Evolutionary conservation across 148 eudicot species (phyloP), one percentile per base, ranked within the genome.

Genomic region (Dysphania ambrosioides): DNA sequence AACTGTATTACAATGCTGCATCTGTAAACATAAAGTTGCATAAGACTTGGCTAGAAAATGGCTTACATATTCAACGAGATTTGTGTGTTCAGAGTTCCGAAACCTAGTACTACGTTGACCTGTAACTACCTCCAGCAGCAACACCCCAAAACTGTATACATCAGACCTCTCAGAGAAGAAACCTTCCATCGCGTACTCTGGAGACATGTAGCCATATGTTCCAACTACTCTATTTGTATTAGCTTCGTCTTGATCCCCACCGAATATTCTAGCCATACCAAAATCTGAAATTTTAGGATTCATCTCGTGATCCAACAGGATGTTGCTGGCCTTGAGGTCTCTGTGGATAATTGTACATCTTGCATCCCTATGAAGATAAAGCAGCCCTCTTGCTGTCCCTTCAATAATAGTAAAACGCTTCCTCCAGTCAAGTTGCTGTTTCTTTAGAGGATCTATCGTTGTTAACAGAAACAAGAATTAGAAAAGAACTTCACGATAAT

Each of bases 141-240:
- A 72, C 24, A 91, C 83, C 0, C 97, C 97, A 30, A 89, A 91
- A 79, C 97, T 91, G 58, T 86, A 91, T 26, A 91, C 97, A 66
- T 91, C 97, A 2, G 97, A 91, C 42, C 83, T 91, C 41, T 84
- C 83, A 19, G 97, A 91, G 74, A 91, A 91, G 21, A 87, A 56
- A 36, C 97, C 97, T 76, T 91, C 91, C 86, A 87, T 87, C 29
- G 97, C 93, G 76, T 91, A 91, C 70, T 91, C 97, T 0, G 93
- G 97, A 35, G 97, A 85, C 91, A 91, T 91, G 60, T 91, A 91
- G 24, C 97, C 97, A 72, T 81, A 81, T 72, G 89, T 86, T 72
- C 89, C 89, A 75, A 86, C 85, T 18, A 83, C 83, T 41, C 89
- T 82, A 44, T 76, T 73, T 32, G 86, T 83, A 66, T 78, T 83